Evolutionary conservation across 2,329 filamentous ascomycete species (phyloP).

Genomic region (Hypoxylon sp.): DNA sequence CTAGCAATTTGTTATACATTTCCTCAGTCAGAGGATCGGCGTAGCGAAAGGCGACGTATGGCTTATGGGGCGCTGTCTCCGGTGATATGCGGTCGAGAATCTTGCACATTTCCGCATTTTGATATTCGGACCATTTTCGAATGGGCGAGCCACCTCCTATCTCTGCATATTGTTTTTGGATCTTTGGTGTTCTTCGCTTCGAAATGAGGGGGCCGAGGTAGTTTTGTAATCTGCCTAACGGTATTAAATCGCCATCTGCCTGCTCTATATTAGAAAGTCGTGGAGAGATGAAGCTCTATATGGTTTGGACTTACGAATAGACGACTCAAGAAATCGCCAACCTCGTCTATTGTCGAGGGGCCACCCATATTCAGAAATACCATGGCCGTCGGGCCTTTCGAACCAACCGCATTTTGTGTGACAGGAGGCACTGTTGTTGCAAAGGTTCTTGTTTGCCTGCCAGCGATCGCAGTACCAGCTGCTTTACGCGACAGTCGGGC

Average conservation of each 20-base stretch:
- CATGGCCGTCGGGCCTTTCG: conserved; percentile 92
- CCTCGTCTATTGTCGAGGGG: conserved; percentile 88
- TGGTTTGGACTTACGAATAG: conserved; percentile 78
- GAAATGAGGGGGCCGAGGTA: conserved; percentile 93
- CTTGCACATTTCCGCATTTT: conserved; percentile 97
- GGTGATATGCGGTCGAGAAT: conserved; percentile 91
- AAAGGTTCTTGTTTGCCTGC: conserved; percentile 60
- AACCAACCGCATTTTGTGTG: conserved; percentile 79
- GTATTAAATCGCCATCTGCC: conserved; percentile 95
- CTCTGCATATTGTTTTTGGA: conserved; percentile 92
- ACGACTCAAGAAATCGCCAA: conserved; percentile 88
- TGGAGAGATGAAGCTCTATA: conserved; percentile 12
- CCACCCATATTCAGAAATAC: conserved; percentile 99
- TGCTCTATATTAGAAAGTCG: conserved; percentile 57
- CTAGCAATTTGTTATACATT: conserved; percentile 86
- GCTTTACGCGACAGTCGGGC: conserved; percentile 57
- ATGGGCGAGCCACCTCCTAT: conserved; percentile 99
- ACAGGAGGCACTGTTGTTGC: conserved; percentile 81
- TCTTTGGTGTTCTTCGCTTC: conserved; percentile 90
- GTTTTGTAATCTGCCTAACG: conserved; percentile 89
- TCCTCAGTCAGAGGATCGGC: conserved; percentile 93
- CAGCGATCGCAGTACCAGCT: conserved; percentile 49
- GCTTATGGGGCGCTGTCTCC: conserved; percentile 95
- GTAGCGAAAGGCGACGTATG: conserved; percentile 97
- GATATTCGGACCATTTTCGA: conserved; percentile 96